Conservation (phyloP, 345 rosid genomes). For the Syzygium oleosum region DNA sequence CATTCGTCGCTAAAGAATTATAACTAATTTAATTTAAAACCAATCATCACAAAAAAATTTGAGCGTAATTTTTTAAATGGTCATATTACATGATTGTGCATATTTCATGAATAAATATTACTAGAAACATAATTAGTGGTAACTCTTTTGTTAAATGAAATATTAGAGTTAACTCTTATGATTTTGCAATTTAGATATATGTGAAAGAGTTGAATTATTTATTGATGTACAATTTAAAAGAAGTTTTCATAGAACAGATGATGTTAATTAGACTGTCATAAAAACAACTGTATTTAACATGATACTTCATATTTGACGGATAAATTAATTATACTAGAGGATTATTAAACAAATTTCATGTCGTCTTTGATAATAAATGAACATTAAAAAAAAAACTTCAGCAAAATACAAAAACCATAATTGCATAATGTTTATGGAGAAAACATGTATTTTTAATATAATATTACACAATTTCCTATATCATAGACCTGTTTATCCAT, state of each 20-base stretch:
- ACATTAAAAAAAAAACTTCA: no score
- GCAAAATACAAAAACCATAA: not conserved
- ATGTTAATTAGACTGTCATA: not conserved
- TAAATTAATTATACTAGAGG: not conserved
- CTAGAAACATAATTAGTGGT: not conserved
- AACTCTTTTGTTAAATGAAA: not conserved
- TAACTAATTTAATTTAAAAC: no score
- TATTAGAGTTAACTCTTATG: not conserved
- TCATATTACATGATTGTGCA: no score
- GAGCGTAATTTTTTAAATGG: no score
- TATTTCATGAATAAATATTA: no score
- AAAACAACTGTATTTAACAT: not conserved
- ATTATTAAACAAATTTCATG: no score
- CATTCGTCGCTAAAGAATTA: no score
- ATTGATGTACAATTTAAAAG: no score
- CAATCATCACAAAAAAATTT: no score
- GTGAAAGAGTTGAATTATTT: not conserved
- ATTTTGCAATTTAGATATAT: no score
- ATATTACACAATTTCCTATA: not conserved
- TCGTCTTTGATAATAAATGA: not conserved
- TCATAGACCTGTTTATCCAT: no score
- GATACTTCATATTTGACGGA: not conserved
- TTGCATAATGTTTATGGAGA: not conserved
- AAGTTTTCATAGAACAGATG: not conserved
- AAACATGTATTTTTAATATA: not conserved